A percentile compares a stretch with the other conserved stretches of the same genome.
Evolutionary conservation across 106 monocot genomes (phyloP).

Genomic region (Vanilla planifolia): DNA sequence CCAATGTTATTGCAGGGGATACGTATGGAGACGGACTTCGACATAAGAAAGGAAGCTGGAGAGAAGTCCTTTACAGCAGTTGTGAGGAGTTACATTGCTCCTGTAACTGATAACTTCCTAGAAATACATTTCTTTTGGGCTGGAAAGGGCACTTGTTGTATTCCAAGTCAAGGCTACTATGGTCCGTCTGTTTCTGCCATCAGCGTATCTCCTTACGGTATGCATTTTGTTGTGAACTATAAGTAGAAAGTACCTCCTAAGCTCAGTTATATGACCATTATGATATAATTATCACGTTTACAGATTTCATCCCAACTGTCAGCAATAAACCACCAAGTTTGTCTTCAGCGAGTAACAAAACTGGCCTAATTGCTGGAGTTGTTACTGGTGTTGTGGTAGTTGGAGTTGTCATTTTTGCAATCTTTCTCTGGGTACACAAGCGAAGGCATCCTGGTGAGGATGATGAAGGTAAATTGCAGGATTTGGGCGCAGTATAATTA

Average conservation of each 20-base stretch:
- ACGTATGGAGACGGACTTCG: conserved; percentile 48
- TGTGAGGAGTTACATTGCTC: conserved; percentile 23
- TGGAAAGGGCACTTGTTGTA: conserved; percentile 72
- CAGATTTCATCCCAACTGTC: conserved; percentile 61
- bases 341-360: conserved; percentile 24
- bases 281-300: background rate
- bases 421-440: conserved; percentile 33
- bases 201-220: conserved; percentile 56
- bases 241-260: background rate
- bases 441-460: conserved; percentile 27
- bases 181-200: conserved; percentile 64
- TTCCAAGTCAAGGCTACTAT: conserved; percentile 56
- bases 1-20: conserved; percentile 35
- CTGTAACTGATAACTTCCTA: conserved; percentile 62
- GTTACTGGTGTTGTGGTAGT: conserved; percentile 28
- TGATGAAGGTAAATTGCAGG: conserved; percentile 34
- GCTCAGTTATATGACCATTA: background rate
- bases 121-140: conserved; percentile 90
- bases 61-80: conserved; percentile 36
- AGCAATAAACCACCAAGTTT: conserved; percentile 29
- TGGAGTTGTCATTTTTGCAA: conserved; percentile 11
- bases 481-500: background rate
- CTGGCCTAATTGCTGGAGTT: conserved; percentile 41
- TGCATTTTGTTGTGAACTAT: conserved; percentile 1
- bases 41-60: conserved; percentile 59